A percentile compares a stretch with the other conserved stretches of the same genome.
These are phyloP conservation scores for Trypanosoma theileri DNA, from an alignment of 208 protist species.

Conservation along the genomic window DNA sequence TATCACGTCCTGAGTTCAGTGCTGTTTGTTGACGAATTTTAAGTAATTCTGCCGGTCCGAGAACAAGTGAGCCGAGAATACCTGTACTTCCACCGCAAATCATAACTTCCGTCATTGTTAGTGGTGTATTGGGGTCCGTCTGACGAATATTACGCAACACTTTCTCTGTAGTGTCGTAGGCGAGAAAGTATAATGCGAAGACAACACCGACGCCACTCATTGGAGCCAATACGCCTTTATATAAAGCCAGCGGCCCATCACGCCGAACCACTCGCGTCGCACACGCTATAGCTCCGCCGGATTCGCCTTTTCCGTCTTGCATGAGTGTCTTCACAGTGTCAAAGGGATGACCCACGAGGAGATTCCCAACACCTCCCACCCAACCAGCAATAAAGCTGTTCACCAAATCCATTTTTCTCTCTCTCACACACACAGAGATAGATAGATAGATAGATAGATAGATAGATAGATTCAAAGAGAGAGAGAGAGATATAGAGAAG, in stretches of 20 bases:
- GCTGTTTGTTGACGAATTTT: slow-evolving; percentile 57
- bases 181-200: slow-evolving; percentile 44
- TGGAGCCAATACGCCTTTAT: slow-evolving; percentile 40
- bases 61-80: slow-evolving; percentile 31
- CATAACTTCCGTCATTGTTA: slow-evolving; percentile 32
- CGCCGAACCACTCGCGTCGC: slow-evolving; percentile 13
- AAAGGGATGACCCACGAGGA: slow-evolving; percentile 44
- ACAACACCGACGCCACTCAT: slow-evolving; percentile 36
- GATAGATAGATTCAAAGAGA: slow-evolving; percentile 1
- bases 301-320: slow-evolving; percentile 31
- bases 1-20: slow-evolving; percentile 26
- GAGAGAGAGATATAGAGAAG: too few species aligned
- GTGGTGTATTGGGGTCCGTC: slow-evolving; percentile 1
- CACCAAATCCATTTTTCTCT: slow-evolving; percentile 24
- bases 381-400: slow-evolving; percentile 39
- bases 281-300: slow-evolving; percentile 20
- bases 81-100: slow-evolving; percentile 47
- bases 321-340: slow-evolving; percentile 61
- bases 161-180: slow-evolving; percentile 36
- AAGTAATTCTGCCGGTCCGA: slow-evolving; percentile 44
- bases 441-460: neutral
- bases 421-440: neutral
- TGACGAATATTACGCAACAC: slow-evolving; percentile 21
- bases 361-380: slow-evolving; percentile 35
- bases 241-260: slow-evolving; percentile 37